Percentiles rank a stretch among this genome's conserved stretches.
These are phyloP conservation scores for Candida sphagnicola DNA, from an alignment of 805 yeast species.

Conservation along the genomic window DNA sequence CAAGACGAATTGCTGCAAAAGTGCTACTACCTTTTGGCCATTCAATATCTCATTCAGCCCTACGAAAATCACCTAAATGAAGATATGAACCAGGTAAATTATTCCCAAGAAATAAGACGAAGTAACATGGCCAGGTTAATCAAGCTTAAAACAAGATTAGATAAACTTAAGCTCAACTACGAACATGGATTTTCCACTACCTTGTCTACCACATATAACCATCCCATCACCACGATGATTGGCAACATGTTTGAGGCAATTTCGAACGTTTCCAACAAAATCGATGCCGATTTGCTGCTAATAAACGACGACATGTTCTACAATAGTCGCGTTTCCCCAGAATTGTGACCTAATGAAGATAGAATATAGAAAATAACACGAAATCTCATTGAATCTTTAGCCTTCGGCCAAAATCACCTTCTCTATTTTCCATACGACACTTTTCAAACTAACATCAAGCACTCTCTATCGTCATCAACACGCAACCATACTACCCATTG, in stretches of 20 bases:
- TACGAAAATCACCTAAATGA: not conserved
- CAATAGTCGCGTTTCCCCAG: constrained; percentile 1
- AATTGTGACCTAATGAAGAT: no score
- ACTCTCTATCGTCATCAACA: no score
- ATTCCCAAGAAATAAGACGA: not conserved
- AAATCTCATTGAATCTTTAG: no score
- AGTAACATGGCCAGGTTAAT: not conserved
- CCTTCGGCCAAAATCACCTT: no score
- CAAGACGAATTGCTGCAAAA: not conserved
- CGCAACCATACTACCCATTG: not conserved
- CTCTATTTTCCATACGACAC: no score
- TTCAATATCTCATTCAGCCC: not conserved
- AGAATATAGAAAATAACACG: no score
- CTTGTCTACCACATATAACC: not conserved
- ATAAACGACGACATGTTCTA: constrained; percentile 22
- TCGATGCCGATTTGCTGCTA: constrained; percentile 17
- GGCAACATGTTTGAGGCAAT: constrained; percentile 6
- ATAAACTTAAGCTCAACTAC: not conserved
- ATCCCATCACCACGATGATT: not conserved
- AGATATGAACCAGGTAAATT: not conserved
- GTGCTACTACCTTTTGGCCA: not conserved
- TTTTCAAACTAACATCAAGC: no score
- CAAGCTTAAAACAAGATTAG: not conserved
- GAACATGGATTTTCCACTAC: not conserved
- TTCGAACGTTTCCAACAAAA: constrained; percentile 15